Conservation (phyloP, 208 protist genomes). For the Wallacemonas rigidus region DNA sequence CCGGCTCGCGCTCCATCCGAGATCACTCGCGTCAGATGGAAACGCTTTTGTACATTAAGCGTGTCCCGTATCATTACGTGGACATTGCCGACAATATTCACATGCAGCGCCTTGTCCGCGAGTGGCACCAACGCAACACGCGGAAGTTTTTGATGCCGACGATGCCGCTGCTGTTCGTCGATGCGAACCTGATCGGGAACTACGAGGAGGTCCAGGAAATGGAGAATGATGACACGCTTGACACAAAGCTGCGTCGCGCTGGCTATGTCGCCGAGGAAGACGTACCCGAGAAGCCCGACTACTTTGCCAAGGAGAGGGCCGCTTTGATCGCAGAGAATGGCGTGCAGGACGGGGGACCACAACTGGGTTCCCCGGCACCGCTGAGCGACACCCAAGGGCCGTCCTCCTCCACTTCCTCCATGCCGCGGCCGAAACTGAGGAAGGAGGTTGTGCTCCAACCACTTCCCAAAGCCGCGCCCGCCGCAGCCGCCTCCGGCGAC, state of each 20-base stretch:
- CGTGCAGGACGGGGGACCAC: background rate
- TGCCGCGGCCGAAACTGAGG: no score
- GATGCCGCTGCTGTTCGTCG: constrained; percentile 69
- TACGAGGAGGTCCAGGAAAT: constrained; percentile 65
- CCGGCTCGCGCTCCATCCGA: constrained; percentile 52
- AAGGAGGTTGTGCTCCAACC: constrained; percentile 3
- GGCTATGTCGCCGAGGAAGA: constrained; percentile 30
- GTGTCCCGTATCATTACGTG: constrained; percentile 62
- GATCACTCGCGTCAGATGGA: constrained; percentile 55
- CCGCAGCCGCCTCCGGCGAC: no score
- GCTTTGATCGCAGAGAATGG: background rate
- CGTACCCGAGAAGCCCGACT: constrained; percentile 18
- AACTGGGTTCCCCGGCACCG: background rate
- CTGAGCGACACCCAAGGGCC: background rate
- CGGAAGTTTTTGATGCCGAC: constrained; percentile 22
- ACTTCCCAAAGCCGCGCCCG: background rate
- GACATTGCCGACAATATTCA: constrained; percentile 68
- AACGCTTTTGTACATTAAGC: constrained; percentile 65
- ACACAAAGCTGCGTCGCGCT: constrained; percentile 37
- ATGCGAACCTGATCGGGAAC: constrained; percentile 51
- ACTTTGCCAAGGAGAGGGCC: constrained; percentile 14
- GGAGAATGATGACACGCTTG: constrained; percentile 62
- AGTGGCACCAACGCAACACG: constrained; percentile 39
- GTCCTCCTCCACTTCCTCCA: no score
- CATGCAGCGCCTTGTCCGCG: constrained; percentile 45